These are phyloP conservation scores for Fusarium veterinarium DNA, from an alignment of 2,329 filamentous ascomycete species.

Conservation along the genomic window DNA sequence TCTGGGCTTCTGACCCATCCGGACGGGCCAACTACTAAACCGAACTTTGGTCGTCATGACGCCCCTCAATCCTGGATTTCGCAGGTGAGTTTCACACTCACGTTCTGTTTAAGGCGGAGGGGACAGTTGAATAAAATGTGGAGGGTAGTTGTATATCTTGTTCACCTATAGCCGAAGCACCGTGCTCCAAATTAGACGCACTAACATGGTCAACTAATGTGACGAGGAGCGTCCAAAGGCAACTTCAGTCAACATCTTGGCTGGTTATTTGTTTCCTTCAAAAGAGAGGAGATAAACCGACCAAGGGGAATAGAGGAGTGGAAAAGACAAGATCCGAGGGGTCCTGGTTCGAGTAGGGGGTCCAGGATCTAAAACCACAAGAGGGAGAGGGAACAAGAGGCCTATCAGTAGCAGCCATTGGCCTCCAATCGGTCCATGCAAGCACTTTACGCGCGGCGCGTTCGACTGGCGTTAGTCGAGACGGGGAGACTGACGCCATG, in stretches of 20 bases:
- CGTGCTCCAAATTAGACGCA: background rate
- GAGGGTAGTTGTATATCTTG: background rate
- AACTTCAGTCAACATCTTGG: background rate
- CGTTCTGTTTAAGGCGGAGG: slow-evolving; percentile 1
- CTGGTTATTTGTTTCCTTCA: background rate
- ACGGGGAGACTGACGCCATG: slow-evolving; percentile 38
- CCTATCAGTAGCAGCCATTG: background rate
- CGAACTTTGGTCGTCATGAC: slow-evolving; percentile 8
- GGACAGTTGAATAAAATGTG: background rate
- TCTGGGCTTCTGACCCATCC: background rate
- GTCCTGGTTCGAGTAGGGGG: background rate
- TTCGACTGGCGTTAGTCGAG: slow-evolving; percentile 8
- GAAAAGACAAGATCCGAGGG: background rate
- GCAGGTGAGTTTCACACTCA: slow-evolving; percentile 8
- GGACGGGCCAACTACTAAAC: background rate
- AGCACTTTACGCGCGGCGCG: slow-evolving; percentile 41
- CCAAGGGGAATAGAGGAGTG: background rate
- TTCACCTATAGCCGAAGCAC: background rate
- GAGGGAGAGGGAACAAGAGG: background rate
- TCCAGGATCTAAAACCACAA: background rate
- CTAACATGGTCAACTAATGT: background rate
- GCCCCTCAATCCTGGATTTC: slow-evolving; percentile 12
- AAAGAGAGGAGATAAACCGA: background rate
- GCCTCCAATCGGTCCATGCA: slow-evolving; percentile 21
- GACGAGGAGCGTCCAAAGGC: background rate